These are phyloP conservation scores for Pleurotus tuber-regium DNA, from an alignment of 768 basidiomycete species.

Conservation along the genomic window DNA sequence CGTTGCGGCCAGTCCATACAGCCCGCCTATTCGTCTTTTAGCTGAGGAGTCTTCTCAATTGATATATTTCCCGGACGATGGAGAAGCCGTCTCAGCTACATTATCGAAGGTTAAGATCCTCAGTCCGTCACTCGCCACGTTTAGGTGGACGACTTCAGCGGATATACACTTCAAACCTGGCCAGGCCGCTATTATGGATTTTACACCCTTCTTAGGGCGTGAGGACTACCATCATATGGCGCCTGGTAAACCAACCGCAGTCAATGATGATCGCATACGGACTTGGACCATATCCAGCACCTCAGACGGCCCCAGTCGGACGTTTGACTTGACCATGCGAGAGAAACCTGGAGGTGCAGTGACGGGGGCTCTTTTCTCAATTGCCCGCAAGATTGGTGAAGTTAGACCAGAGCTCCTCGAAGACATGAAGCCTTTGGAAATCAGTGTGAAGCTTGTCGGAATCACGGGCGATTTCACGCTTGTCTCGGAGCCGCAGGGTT, in stretches of 20 bases:
- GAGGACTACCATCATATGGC: constrained; percentile 52
- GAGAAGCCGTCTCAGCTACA: constrained; percentile 25
- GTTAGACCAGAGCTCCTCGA: constrained; percentile 37
- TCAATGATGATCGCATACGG: constrained; percentile 62
- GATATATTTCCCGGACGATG: constrained; percentile 25
- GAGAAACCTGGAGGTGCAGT: constrained; percentile 50
- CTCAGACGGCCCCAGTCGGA: constrained; percentile 14
- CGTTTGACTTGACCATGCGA: constrained; percentile 53
- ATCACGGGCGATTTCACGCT: constrained; percentile 52
- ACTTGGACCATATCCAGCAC: constrained; percentile 61
- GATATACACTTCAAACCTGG: constrained; percentile 38
- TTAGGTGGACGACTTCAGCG: constrained; percentile 41
- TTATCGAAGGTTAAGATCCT: constrained; percentile 43
- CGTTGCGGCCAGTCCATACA: constrained; percentile 45
- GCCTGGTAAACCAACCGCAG: constrained; percentile 35
- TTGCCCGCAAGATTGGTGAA: constrained; percentile 40
- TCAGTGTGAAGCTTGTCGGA: constrained; percentile 48
- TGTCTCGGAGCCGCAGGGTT: constrained; percentile 17
- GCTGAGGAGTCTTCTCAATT: constrained; percentile 40
- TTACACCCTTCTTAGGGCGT: constrained; percentile 46
- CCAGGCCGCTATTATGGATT: constrained; percentile 55
- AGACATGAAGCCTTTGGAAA: constrained; percentile 34
- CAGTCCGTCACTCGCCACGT: constrained; percentile 49
- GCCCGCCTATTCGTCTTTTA: constrained; percentile 53
- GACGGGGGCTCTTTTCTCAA: constrained; percentile 52